Evolutionary conservation across 106 monocot species (phyloP).

Genomic region (Apostasia shenzhenica): DNA sequence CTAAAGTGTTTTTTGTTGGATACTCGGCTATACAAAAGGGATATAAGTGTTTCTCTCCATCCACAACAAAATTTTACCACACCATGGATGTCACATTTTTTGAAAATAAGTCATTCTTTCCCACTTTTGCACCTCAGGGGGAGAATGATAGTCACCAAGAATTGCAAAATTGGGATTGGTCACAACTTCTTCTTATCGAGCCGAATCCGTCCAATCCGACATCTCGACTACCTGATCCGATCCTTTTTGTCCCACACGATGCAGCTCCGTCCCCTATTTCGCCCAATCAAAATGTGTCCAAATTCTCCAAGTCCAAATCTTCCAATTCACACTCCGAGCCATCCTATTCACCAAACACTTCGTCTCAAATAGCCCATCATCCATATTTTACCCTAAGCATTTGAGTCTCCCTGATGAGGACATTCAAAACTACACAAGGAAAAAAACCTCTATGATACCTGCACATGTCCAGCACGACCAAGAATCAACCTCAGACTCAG

Average conservation of each 20-base stretch:
- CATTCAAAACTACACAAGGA: no score
- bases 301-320: neutral
- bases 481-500: neutral
- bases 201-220: neutral
- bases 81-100: conserved; percentile 1
- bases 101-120: neutral
- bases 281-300: no score
- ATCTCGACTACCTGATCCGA: neutral
- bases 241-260: neutral
- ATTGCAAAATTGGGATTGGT: neutral
- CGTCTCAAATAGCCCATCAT: neutral
- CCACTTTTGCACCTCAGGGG: neutral
- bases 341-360: neutral
- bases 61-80: neutral
- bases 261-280: neutral
- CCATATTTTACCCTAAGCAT: neutral
- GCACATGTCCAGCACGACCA: neutral
- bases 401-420: neutral
- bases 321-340: no score
- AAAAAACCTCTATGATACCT: neutral
- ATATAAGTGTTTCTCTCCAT: neutral
- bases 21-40: neutral
- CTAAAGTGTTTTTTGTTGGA: neutral
- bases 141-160: neutral
- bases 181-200: neutral